Percentiles rank a stretch among this genome's conserved stretches.
Conservation (phyloP, 106 monocot genomes). For the Apostasia shenzhenica region DNA sequence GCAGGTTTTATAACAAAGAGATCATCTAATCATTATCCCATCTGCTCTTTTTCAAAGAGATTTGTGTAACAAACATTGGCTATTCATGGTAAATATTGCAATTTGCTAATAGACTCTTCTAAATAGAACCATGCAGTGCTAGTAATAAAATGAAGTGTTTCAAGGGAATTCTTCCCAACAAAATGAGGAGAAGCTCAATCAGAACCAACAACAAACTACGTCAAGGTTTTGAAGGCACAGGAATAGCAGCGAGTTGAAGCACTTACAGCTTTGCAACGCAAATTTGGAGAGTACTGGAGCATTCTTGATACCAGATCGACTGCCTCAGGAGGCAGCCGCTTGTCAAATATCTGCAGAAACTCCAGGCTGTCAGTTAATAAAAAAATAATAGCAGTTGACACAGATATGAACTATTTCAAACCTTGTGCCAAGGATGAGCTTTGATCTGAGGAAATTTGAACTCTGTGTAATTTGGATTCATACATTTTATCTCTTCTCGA, state of each 20-base stretch:
- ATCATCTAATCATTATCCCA: neutral
- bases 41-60: too few species aligned
- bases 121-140: too few species aligned
- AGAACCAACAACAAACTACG: too few species aligned
- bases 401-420: neutral
- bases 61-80: too few species aligned
- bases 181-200: too few species aligned
- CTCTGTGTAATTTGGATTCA: constrained; percentile 43
- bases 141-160: too few species aligned
- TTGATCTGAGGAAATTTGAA: constrained; percentile 40
- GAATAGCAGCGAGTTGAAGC: neutral
- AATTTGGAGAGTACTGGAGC: constrained; percentile 68
- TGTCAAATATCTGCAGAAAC: constrained; percentile 44
- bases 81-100: too few species aligned
- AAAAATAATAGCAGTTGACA: too few species aligned
- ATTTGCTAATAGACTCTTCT: too few species aligned
- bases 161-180: too few species aligned
- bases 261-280: constrained; percentile 75
- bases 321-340: constrained; percentile 60
- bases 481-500: constrained; percentile 38
- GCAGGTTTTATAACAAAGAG: constrained; percentile 6
- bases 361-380: too few species aligned
- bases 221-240: neutral
- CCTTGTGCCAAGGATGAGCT: constrained; percentile 44
- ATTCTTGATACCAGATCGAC: constrained; percentile 66